Base-by-base conservation (phyloP, 1,139 yeast genomes). In the Blastobotrys raffinosifermentans region DNA sequence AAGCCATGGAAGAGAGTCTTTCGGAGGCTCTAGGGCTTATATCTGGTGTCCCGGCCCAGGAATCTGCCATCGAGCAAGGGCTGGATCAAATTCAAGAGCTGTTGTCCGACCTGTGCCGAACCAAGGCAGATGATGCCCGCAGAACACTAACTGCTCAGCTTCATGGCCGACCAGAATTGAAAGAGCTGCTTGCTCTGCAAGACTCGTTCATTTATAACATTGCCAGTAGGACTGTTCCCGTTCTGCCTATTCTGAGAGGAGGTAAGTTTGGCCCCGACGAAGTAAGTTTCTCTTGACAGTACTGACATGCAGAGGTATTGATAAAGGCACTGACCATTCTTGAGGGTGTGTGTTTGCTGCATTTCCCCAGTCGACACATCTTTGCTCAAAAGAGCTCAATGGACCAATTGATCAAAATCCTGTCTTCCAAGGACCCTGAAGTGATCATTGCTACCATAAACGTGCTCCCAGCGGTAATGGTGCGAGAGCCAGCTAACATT, bases 311-410 rank as follows among this genome's bases (percentile, higher is more conserved):
- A 3, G 49, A 44, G 19, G 31, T 48, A 20, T 42, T 53, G 5
- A 38, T 50, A 4, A 43, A 61, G 2, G 48, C 62, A 4, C 56
- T 77, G 41, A 67, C 70, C 29, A 59, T 73, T 2, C 57, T 80
- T 4, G 85, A 80, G 48, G 93, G 91, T 0, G 56, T 76, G 7
- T 62, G 82, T 17, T 60, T 82, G 36, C 43, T 81, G 6, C 93
- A 82, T 52, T 72, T 80, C 2, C 62, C 62, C 2, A 75, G 82
- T 14, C 60, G 87, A 32, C 49, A 58, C 10, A 44, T 75, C 2
- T 77, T 80, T 37, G 41, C 49, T 4, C 45, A 58, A 23, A 58
- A 50, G 19, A 37, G 49, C 19, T 56, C 63, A 35, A 62, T 68
- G 67, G 52, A 44, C 27, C 26, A 22, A 5, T 29, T 38, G 19